phyloP scores from a whole-genome alignment of 2,329 filamentous ascomycete species.

The Trichoderma sp. region DNA sequence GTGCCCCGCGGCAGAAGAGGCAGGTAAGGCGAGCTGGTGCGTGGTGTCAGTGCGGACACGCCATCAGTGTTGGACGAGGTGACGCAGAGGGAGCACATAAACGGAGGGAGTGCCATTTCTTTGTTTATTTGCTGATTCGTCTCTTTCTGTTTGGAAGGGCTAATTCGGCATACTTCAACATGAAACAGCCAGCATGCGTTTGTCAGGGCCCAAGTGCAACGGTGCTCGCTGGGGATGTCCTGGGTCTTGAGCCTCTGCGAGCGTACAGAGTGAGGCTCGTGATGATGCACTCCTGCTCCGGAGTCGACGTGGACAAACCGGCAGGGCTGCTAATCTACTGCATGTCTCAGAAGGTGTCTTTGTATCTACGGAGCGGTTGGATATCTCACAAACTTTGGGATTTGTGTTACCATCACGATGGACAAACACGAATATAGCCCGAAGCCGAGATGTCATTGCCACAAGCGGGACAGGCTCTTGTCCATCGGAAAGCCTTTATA shows the following conservation, averaged over 20 bases:
- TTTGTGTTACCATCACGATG: not conserved
- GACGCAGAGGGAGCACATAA: not conserved
- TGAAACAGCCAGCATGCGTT: constrained; percentile 8
- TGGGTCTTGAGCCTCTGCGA: not conserved
- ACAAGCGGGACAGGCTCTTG: not conserved
- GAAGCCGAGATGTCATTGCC: not conserved
- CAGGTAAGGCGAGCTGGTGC: constrained; percentile 21
- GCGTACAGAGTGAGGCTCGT: not conserved
- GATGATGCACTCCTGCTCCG: not conserved
- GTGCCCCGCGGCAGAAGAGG: constrained; percentile 9
- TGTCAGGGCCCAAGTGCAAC: constrained; percentile 12
- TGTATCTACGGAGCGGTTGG: not conserved
- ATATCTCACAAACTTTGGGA: not conserved
- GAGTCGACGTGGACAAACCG: not conserved
- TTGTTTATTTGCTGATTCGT: not conserved
- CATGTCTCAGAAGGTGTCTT: not conserved
- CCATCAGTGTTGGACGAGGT: constrained; percentile 15
- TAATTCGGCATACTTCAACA: not conserved
- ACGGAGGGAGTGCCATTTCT: not conserved
- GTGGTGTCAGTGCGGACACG: constrained; percentile 17
- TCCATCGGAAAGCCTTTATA: no score
- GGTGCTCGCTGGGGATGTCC: not conserved
- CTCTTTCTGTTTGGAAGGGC: not conserved
- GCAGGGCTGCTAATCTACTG: not conserved
- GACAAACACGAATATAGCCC: constrained; percentile 4